Conservation (phyloP, 805 yeast genomes). For the Nakazawaea siamensis region DNA sequence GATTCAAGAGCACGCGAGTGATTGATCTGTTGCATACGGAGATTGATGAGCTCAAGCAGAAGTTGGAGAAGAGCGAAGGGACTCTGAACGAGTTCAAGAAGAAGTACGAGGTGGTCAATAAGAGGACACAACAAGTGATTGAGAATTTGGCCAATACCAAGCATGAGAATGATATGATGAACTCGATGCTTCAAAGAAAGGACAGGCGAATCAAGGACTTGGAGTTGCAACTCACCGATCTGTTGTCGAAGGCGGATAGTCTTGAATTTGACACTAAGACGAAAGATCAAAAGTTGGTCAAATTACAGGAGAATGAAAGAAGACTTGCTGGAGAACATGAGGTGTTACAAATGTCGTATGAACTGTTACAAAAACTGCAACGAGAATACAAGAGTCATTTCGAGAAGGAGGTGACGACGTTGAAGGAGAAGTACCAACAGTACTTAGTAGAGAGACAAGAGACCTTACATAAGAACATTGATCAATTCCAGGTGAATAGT, state of each 20-base stretch:
- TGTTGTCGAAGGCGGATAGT: conserved; percentile 38
- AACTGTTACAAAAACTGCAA: conserved; percentile 44
- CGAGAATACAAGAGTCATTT: conserved; percentile 43
- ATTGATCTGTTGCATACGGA: conserved; percentile 22
- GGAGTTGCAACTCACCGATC: conserved; percentile 47
- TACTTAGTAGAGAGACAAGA: conserved; percentile 29
- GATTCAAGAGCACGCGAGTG: conserved; percentile 19
- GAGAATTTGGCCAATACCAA: conserved; percentile 64
- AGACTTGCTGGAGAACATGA: conserved; percentile 42
- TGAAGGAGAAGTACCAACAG: conserved; percentile 28
- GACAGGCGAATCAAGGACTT: conserved; percentile 61
- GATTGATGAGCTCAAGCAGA: conserved; percentile 19
- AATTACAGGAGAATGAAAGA: conserved; percentile 37
- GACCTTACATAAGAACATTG: conserved; percentile 26
- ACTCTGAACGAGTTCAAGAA: conserved; percentile 41
- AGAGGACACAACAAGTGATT: conserved; percentile 44
- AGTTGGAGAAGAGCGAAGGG: conserved; percentile 16
- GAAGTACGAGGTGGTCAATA: conserved; percentile 36
- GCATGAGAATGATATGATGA: conserved; percentile 72
- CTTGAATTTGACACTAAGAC: conserved; percentile 40
- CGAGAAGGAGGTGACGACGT: conserved; percentile 29
- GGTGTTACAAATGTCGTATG: conserved; percentile 49
- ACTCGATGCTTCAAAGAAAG: conserved; percentile 58
- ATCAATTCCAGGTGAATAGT: conserved; percentile 33
- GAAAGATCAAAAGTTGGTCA: conserved; percentile 39